Evolutionary conservation across 768 basidiomycete genomes (phyloP), one percentile per base, ranked within the genome.

Genomic region (Kwoniella newhampshirensis): DNA sequence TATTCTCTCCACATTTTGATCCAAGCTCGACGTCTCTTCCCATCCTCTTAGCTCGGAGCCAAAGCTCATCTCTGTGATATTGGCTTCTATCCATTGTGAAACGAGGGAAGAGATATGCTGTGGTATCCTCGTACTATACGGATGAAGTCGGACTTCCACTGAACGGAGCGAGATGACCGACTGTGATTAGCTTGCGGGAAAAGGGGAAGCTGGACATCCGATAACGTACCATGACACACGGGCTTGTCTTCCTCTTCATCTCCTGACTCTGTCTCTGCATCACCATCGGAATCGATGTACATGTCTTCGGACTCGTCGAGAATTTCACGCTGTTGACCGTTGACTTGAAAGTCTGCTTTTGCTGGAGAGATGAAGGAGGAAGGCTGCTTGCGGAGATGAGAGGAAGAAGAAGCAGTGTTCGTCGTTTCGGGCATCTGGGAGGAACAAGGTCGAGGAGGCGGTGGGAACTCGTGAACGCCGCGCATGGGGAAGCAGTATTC

Each of bases 1-100:
- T 52, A 97, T 87, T 45, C 80, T 81, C 55, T 94, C 89, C 37
- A 96, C 86, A 39, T 88, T 85, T 27, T 84, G 79, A 0, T 81
- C 80, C 9, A 98, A 82, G 42, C 87, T 82, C 11, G 84, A 81
- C 23, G 87, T 80, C 30, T 85, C 84, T 59, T 88, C 82, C 90
- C 91, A 96, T 20, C 89, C 91, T 37, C 82, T 79, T 4, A 94
- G 77, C 15, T 80, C 32, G 13, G 32, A 32, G 13, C 32, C 32
- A 13, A 6, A 32, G 6, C 32, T 32, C 32, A 32, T 13, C 7
- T 6, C 6, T n/a, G 7, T 8, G 18, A 42, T 8, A 42, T 11
- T 15, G 7, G 6, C 26, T 23, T 23, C 15, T 17, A 46, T 46
- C 44, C 44, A 46, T 17, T 9, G 21, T 17, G 21, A 5, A 7